Evolutionary conservation across 352 stramenopile species (phyloP), one percentile per base, ranked within the genome.

Genomic region (Phytopythium helicoides): DNA sequence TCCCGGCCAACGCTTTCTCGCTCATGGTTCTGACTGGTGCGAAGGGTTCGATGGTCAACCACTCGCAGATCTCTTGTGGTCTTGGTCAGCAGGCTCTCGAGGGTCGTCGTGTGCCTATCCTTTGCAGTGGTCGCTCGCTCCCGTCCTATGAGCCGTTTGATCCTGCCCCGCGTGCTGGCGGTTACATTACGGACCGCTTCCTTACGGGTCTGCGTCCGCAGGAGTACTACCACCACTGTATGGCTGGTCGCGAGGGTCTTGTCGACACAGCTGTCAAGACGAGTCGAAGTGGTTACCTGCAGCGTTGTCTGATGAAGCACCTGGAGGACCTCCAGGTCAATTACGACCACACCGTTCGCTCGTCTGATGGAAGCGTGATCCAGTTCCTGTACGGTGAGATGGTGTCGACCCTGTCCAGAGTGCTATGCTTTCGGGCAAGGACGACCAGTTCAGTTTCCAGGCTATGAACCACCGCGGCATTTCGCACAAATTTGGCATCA

Each of bases 161-260:
- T 73, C 92, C 96, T 33, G 96, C 91, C 34, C 97, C 98, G 19
- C 77, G 97, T 58, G 97, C 97, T 26, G 97, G 98, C 76, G 98
- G 98, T 36, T 99, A 99, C 77, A 98, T 99, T 59, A 98, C 95
- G 21, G 97, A 99, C 78, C 87, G 97, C 12, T 99, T 99, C 76
- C 80, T 99, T 35, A 99, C 97, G 37, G 98, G 98, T 44, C 70
- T 97, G 48, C 77, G 87, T 25, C 89, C 87, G 22, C 87, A 99
- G 72, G 98, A 99, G 73, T 99, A 99, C 77, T 99, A 99, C 78
- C 99, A 99, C 69, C 98, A 99, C 86, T 99, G 97, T 75, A 99
- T 99, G 98, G 97, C 97, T 57, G 98, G 98, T 15, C 84, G 98
- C 61, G 97, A 99, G 82, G 98, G 97, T 69, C 71, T 99, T 33